Conservation (phyloP, 2,329 filamentous ascomycete species). For the Drechslerella coelobrocha region DNA sequence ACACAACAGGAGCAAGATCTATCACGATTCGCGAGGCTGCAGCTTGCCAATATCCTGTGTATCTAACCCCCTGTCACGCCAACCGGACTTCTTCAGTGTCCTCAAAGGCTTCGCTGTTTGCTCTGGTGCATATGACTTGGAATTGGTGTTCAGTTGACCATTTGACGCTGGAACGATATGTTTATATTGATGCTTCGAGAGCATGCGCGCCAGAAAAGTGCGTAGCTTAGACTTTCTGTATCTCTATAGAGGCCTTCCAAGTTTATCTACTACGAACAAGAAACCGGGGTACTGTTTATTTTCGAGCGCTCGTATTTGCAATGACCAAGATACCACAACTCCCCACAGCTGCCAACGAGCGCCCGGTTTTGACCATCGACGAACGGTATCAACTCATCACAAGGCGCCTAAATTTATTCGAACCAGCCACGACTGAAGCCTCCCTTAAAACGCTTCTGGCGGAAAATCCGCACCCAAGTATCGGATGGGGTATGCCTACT, state of each 20-base stretch:
- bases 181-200: too few species aligned
- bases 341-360: neutral
- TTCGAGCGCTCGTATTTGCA: constrained; percentile 4
- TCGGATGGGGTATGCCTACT: constrained; percentile 47
- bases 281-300: neutral
- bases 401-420: constrained; percentile 25
- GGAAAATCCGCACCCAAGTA: constrained; percentile 17
- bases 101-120: neutral
- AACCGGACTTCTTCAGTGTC: neutral
- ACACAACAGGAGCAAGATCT: constrained; percentile 4
- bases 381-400: constrained; percentile 27
- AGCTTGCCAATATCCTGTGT: neutral
- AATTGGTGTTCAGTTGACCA: too few species aligned
- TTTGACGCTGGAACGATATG: too few species aligned
- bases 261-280: neutral
- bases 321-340: neutral
- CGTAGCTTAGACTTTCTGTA: too few species aligned
- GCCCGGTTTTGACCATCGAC: constrained; percentile 5
- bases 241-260: too few species aligned
- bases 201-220: too few species aligned
- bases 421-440: constrained; percentile 21
- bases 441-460: constrained; percentile 25
- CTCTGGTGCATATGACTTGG: neutral
- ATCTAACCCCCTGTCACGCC: too few species aligned
- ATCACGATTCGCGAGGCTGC: constrained; percentile 16